A percentile compares a stretch with the other conserved stretches of the same genome.
Conservation (phyloP, 306 rosid genomes). For the Sicyos baderoa region DNA sequence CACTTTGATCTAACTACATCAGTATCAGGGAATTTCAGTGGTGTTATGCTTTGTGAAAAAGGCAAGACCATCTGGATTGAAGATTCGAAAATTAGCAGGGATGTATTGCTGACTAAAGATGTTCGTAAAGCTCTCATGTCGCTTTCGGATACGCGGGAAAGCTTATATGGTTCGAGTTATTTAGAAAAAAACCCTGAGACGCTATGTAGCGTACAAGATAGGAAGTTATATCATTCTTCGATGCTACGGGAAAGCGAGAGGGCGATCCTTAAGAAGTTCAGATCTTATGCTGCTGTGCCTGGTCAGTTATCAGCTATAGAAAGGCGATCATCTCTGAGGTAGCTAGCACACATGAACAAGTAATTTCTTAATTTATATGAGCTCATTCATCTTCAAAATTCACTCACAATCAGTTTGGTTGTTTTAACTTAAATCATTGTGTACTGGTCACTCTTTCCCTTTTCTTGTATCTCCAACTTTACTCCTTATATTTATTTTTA, state of each 20-base stretch:
- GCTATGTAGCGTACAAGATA: conserved; percentile 33
- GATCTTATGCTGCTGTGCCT: conserved; percentile 33
- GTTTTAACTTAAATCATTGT: not conserved
- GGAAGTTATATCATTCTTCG: conserved; percentile 61
- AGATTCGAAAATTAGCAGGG: conserved; percentile 28
- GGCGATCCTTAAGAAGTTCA: conserved; percentile 52
- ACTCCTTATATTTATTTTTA: not conserved
- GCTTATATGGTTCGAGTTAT: conserved; percentile 52
- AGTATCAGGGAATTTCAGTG: conserved; percentile 28
- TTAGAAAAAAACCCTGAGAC: conserved; percentile 49
- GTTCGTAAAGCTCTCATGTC: conserved; percentile 46
- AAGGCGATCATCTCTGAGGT: not conserved
- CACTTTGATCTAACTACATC: conserved; percentile 48
- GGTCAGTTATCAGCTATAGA: not conserved
- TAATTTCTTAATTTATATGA: not conserved
- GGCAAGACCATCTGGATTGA: conserved; percentile 16
- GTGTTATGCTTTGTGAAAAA: conserved; percentile 29
- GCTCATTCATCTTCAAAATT: not conserved
- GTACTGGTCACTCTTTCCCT: not conserved
- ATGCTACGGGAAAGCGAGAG: conserved; percentile 65
- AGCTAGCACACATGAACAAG: not conserved
- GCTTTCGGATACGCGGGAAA: conserved; percentile 57
- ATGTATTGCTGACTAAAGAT: conserved; percentile 43
- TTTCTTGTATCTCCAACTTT: not conserved
- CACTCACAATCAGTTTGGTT: not conserved